These are phyloP conservation scores for Bothriochloa decipiens DNA, from an alignment of 176 grass and related monocot species.

Conservation along the genomic window DNA sequence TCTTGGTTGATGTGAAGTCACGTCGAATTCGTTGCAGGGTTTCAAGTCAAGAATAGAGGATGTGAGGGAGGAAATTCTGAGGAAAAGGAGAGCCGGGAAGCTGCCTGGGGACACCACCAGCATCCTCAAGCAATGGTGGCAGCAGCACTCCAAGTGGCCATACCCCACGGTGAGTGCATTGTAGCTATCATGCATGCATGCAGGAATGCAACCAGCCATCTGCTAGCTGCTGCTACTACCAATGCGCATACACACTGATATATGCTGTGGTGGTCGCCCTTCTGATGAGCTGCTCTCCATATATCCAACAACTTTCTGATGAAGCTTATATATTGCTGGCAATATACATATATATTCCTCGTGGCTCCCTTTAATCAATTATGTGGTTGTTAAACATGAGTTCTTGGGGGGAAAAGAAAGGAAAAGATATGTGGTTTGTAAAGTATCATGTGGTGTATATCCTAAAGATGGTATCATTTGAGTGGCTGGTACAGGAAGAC, in stretches of 20 bases:
- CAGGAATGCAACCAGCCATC: slow-evolving; percentile 53
- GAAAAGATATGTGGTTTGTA: neutral
- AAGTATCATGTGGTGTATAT: slow-evolving; percentile 13
- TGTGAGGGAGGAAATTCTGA: slow-evolving; percentile 90
- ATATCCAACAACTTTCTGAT: slow-evolving; percentile 10
- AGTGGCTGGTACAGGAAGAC: slow-evolving; percentile 69
- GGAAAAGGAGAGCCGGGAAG: slow-evolving; percentile 98
- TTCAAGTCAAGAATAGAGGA: slow-evolving; percentile 99
- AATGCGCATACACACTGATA: neutral
- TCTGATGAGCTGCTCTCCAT: slow-evolving; percentile 48
- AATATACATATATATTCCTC: slow-evolving; percentile 1
- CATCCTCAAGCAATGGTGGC: slow-evolving; percentile 98
- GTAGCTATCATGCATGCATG: slow-evolving; percentile 49
- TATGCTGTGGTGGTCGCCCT: neutral
- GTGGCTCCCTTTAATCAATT: neutral
- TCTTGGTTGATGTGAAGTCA: neutral
- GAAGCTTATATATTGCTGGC: slow-evolving; percentile 20
- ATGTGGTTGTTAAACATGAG: neutral
- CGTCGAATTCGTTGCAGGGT: slow-evolving; percentile 50
- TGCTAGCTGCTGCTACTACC: neutral
- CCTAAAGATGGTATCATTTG: slow-evolving; percentile 17
- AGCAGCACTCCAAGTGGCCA: slow-evolving; percentile 98
- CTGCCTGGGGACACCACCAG: slow-evolving; percentile 97
- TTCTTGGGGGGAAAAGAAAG: neutral
- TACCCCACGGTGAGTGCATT: slow-evolving; percentile 90